Percentiles rank a stretch among this genome's conserved stretches.
phyloP scores from a whole-genome alignment of 2,329 filamentous ascomycete genomes.

The Aspergillus tanneri region DNA sequence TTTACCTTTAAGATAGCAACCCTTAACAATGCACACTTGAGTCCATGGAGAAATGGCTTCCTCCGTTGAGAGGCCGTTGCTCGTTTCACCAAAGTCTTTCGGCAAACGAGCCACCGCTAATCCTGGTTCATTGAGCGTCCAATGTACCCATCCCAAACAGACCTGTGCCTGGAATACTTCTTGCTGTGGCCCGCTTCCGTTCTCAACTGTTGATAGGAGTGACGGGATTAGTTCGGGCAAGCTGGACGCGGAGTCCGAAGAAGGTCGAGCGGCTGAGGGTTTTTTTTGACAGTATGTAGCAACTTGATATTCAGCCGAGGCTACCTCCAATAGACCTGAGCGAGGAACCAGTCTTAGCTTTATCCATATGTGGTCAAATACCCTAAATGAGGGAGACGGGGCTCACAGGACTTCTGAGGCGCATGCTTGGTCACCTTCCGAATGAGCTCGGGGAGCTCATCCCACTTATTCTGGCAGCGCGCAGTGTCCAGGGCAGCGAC shows the following conservation, averaged over 20 bases:
- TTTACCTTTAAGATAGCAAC: slow-evolving; percentile 72
- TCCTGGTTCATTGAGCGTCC: slow-evolving; percentile 68
- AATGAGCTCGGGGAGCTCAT: slow-evolving; percentile 79
- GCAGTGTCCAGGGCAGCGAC: slow-evolving; percentile 79
- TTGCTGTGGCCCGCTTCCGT: slow-evolving; percentile 53
- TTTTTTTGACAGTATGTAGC: slow-evolving; percentile 51
- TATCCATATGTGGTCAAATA: slow-evolving; percentile 15
- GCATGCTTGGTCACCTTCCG: slow-evolving; percentile 95
- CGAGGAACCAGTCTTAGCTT: slow-evolving; percentile 14
- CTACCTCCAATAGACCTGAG: slow-evolving; percentile 67
- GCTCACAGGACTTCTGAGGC: slow-evolving; percentile 74
- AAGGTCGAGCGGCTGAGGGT: slow-evolving; percentile 30
- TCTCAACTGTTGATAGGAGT: slow-evolving; percentile 55
- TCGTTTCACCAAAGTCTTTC: slow-evolving; percentile 58
- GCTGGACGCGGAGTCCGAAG: slow-evolving; percentile 46
- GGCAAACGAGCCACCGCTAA: slow-evolving; percentile 64
- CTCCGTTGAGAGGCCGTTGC: slow-evolving; percentile 54
- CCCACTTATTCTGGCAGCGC: slow-evolving; percentile 85
- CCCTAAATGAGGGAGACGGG: slow-evolving; percentile 13
- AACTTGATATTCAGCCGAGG: slow-evolving; percentile 67
- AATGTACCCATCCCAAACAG: slow-evolving; percentile 82
- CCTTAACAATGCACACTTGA: slow-evolving; percentile 75
- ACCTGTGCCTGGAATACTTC: slow-evolving; percentile 74
- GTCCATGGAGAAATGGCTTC: slow-evolving; percentile 69
- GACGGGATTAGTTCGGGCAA: slow-evolving; percentile 42